These are phyloP conservation scores for Apiospora sp. DNA, from an alignment of 2,329 filamentous ascomycete species.

Conservation along the genomic window DNA sequence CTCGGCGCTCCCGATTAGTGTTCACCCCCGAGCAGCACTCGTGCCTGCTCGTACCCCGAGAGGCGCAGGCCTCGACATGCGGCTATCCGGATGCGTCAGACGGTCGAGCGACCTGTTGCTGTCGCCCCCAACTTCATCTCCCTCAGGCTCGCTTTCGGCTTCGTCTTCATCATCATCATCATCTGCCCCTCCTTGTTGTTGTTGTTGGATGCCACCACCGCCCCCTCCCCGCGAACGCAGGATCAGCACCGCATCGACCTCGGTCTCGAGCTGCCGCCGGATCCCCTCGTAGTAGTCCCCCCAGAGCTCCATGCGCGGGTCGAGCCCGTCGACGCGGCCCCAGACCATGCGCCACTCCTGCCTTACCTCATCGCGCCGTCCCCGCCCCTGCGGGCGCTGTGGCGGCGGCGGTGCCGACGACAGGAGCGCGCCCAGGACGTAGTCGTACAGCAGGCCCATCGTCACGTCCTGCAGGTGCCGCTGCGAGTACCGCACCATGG, in stretches of 20 bases:
- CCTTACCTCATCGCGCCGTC: neutral
- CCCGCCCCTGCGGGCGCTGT: too few species aligned
- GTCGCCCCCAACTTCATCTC: too few species aligned
- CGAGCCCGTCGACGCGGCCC: conserved; percentile 1
- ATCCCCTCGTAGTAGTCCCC: conserved; percentile 16
- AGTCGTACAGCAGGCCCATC: conserved; percentile 27
- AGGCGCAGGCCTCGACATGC: neutral
- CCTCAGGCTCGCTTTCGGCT: neutral
- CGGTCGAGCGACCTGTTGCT: neutral
- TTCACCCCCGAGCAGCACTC: neutral
- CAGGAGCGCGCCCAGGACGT: neutral
- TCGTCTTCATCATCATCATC: neutral
- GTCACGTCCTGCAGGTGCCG: conserved; percentile 9
- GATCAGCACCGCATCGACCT: conserved; percentile 22
- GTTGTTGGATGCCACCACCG: too few species aligned
- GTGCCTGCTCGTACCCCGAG: neutral
- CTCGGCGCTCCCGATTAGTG: too few species aligned
- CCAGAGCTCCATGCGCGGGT: neutral
- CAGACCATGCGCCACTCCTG: conserved; percentile 24
- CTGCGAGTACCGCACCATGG: conserved; percentile 15
- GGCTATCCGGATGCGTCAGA: neutral
- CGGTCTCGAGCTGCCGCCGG: conserved; percentile 15
- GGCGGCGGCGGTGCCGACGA: too few species aligned
- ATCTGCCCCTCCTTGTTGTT: too few species aligned
- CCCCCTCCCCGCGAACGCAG: neutral